These are phyloP conservation scores for Phylloporus scabripes DNA, from an alignment of 768 basidiomycete species.

Conservation along the genomic window DNA sequence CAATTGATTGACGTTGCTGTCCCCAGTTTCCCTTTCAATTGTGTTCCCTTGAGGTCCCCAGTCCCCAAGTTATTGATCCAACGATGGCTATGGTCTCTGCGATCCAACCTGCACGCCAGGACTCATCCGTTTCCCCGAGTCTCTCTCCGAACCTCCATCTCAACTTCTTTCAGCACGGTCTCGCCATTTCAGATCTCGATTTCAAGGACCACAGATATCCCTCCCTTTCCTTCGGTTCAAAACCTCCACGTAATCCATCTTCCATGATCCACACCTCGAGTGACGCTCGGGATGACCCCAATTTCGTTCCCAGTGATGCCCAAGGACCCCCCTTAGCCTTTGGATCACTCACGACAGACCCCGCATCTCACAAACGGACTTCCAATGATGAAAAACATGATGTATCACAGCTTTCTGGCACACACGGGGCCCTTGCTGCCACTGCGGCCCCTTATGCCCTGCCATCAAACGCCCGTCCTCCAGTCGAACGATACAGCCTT, in stretches of 20 bases:
- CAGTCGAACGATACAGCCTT: slow-evolving; percentile 48
- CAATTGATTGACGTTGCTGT: not conserved
- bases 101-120: slow-evolving; percentile 42
- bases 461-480: slow-evolving; percentile 41
- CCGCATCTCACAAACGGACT: slow-evolving; percentile 19
- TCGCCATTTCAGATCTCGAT: slow-evolving; percentile 55
- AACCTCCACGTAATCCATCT: slow-evolving; percentile 21
- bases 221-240: slow-evolving; percentile 25
- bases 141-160: slow-evolving; percentile 33
- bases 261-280: slow-evolving; percentile 28
- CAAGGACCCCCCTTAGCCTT: slow-evolving; percentile 13
- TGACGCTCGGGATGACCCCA: slow-evolving; percentile 23
- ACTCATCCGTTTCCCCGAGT: slow-evolving; percentile 28
- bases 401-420: slow-evolving; percentile 11
- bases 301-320: slow-evolving; percentile 7
- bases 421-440: slow-evolving; percentile 21
- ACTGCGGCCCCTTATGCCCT: slow-evolving; percentile 41
- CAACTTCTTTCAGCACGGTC: slow-evolving; percentile 45
- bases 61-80: slow-evolving; percentile 16
- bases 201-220: slow-evolving; percentile 61
- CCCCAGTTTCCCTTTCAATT: slow-evolving; percentile 4
- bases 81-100: slow-evolving; percentile 45
- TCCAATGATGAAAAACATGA: slow-evolving; percentile 22
- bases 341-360: slow-evolving; percentile 13
- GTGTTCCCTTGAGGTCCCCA: slow-evolving; percentile 12